These are phyloP conservation scores for Colletotrichum horii DNA, from an alignment of 2,329 filamentous ascomycete genomes.

Conservation along the genomic window DNA sequence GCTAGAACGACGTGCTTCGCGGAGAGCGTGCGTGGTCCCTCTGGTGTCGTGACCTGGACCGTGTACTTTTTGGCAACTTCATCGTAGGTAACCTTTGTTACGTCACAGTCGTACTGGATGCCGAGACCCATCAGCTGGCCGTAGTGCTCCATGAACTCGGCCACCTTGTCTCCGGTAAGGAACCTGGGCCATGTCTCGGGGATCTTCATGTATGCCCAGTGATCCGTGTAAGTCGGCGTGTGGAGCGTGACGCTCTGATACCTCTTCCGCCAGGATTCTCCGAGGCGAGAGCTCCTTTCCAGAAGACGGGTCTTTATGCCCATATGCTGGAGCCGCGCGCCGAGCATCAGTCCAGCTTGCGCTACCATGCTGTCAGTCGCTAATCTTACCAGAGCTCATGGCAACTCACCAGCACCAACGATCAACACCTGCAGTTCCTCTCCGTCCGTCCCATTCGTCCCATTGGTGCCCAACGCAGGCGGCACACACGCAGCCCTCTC, in stretches of 20 bases:
- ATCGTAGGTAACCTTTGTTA: slow-evolving; percentile 44
- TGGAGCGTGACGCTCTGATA: slow-evolving; percentile 37
- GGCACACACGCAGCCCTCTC: neutral
- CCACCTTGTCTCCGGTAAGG: slow-evolving; percentile 51
- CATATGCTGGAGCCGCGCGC: slow-evolving; percentile 32
- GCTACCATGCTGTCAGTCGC: slow-evolving; percentile 29
- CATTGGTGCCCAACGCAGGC: neutral
- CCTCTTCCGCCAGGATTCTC: slow-evolving; percentile 55
- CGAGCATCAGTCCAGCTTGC: slow-evolving; percentile 45
- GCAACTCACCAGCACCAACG: slow-evolving; percentile 38
- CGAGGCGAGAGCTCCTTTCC: slow-evolving; percentile 48
- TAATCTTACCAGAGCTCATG: neutral
- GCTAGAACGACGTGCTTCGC: slow-evolving; percentile 53
- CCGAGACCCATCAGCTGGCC: slow-evolving; percentile 54
- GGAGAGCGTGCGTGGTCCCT: slow-evolving; percentile 29
- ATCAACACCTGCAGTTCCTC: slow-evolving; percentile 38
- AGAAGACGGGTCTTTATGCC: slow-evolving; percentile 40
- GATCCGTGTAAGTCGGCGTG: slow-evolving; percentile 28
- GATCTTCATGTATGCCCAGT: slow-evolving; percentile 28
- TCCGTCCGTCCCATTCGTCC: slow-evolving; percentile 28
- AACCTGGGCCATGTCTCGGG: slow-evolving; percentile 31
- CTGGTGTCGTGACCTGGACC: slow-evolving; percentile 31
- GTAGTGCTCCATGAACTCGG: slow-evolving; percentile 53
- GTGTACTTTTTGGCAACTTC: slow-evolving; percentile 41
- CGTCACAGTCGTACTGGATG: slow-evolving; percentile 43